Conservation (phyloP, 108 stramenopile genomes). For the Cylindrotheca closterium region DNA sequence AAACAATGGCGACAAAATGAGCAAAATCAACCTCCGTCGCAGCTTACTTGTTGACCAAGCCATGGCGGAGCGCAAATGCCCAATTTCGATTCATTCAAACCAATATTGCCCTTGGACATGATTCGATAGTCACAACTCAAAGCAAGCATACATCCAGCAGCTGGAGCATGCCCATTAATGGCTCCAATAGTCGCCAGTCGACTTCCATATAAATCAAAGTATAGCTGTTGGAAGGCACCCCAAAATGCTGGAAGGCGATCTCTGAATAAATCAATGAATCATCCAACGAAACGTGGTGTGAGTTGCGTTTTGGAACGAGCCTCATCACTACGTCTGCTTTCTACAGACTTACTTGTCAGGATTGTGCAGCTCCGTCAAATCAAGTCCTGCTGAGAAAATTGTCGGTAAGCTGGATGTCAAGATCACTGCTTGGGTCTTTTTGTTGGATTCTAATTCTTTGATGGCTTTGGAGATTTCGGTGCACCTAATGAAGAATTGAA, state of each 20-base stretch:
- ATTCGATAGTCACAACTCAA: constrained; percentile 86
- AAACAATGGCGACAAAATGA: not conserved
- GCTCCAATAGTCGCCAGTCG: constrained; percentile 66
- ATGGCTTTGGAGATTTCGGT: constrained; percentile 59
- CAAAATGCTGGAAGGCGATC: constrained; percentile 73
- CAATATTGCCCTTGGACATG: constrained; percentile 58
- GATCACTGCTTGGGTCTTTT: constrained; percentile 56
- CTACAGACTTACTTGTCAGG: constrained; percentile 57
- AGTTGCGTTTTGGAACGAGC: too few species aligned
- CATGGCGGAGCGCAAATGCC: constrained; percentile 79
- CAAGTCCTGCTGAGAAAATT: constrained; percentile 87
- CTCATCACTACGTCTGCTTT: too few species aligned
- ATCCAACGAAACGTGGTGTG: too few species aligned
- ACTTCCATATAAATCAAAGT: constrained; percentile 78
- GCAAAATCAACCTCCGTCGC: too few species aligned
- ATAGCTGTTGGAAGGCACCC: constrained; percentile 78
- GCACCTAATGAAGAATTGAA: constrained; percentile 30
- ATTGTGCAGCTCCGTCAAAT: constrained; percentile 65
- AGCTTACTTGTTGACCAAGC: constrained; percentile 37
- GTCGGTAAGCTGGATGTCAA: constrained; percentile 54
- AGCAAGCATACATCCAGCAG: constrained; percentile 87
- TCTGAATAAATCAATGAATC: too few species aligned
- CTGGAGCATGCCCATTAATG: constrained; percentile 81
- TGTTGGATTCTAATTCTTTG: constrained; percentile 48
- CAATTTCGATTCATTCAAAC: constrained; percentile 79